Evolutionary conservation across 2,329 filamentous ascomycete genomes (phyloP).

Genomic region (Xylaria sp.): DNA sequence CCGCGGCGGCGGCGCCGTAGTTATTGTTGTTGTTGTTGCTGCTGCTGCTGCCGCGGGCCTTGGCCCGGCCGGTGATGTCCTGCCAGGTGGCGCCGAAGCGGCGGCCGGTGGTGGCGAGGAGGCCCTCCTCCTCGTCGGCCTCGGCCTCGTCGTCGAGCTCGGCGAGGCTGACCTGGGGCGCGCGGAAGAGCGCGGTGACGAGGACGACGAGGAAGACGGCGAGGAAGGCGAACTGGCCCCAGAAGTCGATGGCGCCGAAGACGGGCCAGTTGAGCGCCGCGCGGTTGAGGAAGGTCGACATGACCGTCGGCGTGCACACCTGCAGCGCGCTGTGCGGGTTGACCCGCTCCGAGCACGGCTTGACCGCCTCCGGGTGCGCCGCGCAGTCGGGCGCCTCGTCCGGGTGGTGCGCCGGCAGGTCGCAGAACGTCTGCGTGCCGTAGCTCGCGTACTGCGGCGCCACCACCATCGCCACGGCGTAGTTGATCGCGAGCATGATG

Average conservation of each 20-base stretch:
- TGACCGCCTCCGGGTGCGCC: slow-evolving; percentile 70
- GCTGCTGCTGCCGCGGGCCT: too few relatives aligned
- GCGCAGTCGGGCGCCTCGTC: slow-evolving; percentile 76
- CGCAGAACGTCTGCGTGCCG: slow-evolving; percentile 92
- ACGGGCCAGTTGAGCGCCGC: slow-evolving; percentile 94
- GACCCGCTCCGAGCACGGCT: slow-evolving; percentile 78
- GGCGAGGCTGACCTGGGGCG: slow-evolving; percentile 74
- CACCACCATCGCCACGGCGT: slow-evolving; percentile 88
- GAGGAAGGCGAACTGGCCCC: slow-evolving; percentile 93
- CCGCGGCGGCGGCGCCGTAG: slow-evolving; percentile 1
- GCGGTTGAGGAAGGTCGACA: slow-evolving; percentile 90
- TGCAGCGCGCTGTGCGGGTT: slow-evolving; percentile 70
- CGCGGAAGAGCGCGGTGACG: slow-evolving; percentile 75
- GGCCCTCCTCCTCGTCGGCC: slow-evolving; percentile 88
- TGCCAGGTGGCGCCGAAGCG: slow-evolving; percentile 87
- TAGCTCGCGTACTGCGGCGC: slow-evolving; percentile 94
- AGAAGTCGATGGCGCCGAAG: slow-evolving; percentile 91
- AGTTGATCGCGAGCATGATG: slow-evolving; percentile 89
- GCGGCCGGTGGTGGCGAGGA: slow-evolving; percentile 80
- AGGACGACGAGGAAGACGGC: slow-evolving; percentile 82
- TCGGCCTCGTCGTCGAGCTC: slow-evolving; percentile 88
- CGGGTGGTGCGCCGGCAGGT: slow-evolving; percentile 64
- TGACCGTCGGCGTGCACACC: slow-evolving; percentile 88
- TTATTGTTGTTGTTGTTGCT: too few relatives aligned
- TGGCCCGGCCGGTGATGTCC: slow-evolving; percentile 68